Base-by-base conservation (phyloP, 2,329 filamentous ascomycete species). In the Thielaviopsis ethacetica region DNA sequence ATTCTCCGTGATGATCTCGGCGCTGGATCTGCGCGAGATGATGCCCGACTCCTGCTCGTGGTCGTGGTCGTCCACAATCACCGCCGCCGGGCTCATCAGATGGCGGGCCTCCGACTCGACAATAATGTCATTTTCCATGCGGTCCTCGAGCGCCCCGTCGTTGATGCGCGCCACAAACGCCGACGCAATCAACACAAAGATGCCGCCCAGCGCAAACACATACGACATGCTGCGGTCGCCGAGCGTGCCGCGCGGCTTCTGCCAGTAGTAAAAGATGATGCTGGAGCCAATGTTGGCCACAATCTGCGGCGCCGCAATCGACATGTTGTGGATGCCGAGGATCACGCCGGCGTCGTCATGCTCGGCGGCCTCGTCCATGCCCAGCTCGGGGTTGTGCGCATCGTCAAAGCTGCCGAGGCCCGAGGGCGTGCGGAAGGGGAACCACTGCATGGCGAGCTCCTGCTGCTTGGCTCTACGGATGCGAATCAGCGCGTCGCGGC, bases 291-390 rank as follows among this genome's bases (percentile, higher is more conserved):
- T 73, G 5, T 90, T 96, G 12, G 91, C 90, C 58, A 96, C 78
- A 62, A 96, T 91, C 68, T 97, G 91, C 1, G 91, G 91, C 5
- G 89, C 84, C 0, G 91, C 89, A 64, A 97, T 87, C 17, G 91
- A 85, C 72, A 97, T 91, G 70, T 97, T 97, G 75, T 97, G 91
- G 58, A 97, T 90, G 9, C 91, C 91, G 1, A 97, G 78, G 52
- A 97, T 89, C 49, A 96, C 86, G 50, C 91, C 90, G 4, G 90
- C 88, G 68, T 93, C 86, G 66, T 91, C 86, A 1, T 81, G 75
- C 47, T 81, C 77, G 26, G 81, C 76, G 2, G 78, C 76, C n/a
- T 77, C 76, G 53, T 79, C 70, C 53, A 78, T 69, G 7, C 70
- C 70, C 10, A 65, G 65, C 26, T 69, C 63, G 3, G 67, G 63